Evolutionary conservation across 169 alveolate genomes (phyloP).

Genomic region (Eimeria sp.): DNA sequence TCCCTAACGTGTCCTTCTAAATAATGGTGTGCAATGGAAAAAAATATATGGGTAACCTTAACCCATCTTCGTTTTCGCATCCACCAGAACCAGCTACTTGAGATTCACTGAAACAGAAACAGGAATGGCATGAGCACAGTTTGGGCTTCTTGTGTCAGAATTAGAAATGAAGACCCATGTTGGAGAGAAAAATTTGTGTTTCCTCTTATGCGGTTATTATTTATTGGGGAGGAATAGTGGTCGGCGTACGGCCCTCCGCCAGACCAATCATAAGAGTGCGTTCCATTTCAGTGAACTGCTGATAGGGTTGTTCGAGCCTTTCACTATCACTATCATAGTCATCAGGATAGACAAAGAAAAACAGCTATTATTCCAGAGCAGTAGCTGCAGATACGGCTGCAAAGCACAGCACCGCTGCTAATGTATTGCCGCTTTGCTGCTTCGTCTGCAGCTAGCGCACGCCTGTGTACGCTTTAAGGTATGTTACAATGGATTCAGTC

Average conservation of each 20-base stretch:
- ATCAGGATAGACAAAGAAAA: background rate
- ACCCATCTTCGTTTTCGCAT: background rate
- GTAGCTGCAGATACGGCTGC: background rate
- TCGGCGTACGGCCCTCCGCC: background rate
- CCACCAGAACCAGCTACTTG: background rate
- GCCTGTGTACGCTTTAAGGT: background rate
- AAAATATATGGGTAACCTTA: background rate
- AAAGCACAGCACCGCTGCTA: background rate
- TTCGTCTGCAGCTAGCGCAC: background rate
- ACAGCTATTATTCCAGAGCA: background rate
- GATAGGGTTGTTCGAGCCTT: too few relatives aligned
- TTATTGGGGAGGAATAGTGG: background rate
- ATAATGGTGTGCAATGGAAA: background rate
- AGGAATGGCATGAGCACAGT: background rate
- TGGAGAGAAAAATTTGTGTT: background rate
- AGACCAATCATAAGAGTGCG: too few relatives aligned
- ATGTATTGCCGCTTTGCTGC: background rate
- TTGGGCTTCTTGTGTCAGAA: background rate
- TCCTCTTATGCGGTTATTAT: background rate
- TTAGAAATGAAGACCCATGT: background rate
- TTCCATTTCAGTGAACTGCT: too few relatives aligned
- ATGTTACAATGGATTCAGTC: background rate
- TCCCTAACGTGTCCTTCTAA: background rate
- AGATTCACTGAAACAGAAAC: background rate
- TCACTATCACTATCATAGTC: too few relatives aligned